A percentile compares a stretch with the other conserved stretches of the same genome.
phyloP scores from a whole-genome alignment of 2,329 filamentous ascomycete genomes.

The Diaporthe velutina region DNA sequence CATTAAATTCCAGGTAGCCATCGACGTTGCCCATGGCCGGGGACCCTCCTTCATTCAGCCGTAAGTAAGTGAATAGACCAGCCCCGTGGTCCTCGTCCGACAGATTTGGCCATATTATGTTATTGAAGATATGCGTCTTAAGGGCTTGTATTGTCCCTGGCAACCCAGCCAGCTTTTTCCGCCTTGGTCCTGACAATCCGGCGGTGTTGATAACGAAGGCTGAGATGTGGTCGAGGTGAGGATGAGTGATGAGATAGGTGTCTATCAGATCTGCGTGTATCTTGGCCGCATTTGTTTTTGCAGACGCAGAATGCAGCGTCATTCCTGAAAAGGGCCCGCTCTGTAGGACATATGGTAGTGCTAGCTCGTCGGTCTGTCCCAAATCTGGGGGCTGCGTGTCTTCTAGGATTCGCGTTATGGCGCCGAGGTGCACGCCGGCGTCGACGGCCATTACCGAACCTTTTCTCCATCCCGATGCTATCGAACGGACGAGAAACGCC shows the following conservation, averaged over 20 bases:
- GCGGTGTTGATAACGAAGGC: constrained; percentile 96
- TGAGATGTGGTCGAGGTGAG: constrained; percentile 95
- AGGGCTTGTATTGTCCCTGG: constrained; percentile 92
- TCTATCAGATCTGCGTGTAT: constrained; percentile 85
- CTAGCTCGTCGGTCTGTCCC: constrained; percentile 46
- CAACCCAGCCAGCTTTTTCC: constrained; percentile 88
- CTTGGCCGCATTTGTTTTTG: constrained; percentile 84
- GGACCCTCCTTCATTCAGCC: constrained; percentile 90
- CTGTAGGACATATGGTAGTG: constrained; percentile 68
- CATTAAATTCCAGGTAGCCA: constrained; percentile 87
- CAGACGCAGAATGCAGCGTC: constrained; percentile 73
- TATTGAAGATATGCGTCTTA: constrained; percentile 97
- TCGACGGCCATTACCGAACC: constrained; percentile 93
- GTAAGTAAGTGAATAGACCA: constrained; percentile 90
- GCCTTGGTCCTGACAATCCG: constrained; percentile 81
- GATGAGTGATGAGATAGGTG: constrained; percentile 93
- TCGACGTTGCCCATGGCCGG: constrained; percentile 85
- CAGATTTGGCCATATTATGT: constrained; percentile 96
- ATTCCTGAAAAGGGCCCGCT: constrained; percentile 86
- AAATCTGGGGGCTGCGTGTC: constrained; percentile 57
- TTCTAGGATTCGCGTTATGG: constrained; percentile 85
- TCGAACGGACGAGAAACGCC: constrained; percentile 87
- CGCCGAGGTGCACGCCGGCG: constrained; percentile 88
- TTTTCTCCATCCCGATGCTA: constrained; percentile 82
- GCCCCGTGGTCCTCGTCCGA: constrained; percentile 96